phyloP scores from a whole-genome alignment of 2,329 filamentous ascomycete species.

The Fusarium sp. region DNA sequence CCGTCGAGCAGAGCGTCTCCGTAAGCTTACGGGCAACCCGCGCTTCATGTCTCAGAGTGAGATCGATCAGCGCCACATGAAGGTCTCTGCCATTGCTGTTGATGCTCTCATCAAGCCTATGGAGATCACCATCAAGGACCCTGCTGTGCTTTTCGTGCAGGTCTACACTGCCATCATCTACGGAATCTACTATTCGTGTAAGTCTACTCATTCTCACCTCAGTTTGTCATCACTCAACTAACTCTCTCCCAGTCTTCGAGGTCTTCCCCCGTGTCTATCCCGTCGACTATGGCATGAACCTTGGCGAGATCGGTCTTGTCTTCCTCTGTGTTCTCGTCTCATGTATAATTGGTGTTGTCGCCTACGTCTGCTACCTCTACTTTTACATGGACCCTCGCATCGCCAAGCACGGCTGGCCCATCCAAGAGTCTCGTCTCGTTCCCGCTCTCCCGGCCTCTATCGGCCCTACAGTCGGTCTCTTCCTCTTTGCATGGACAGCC shows the following conservation, averaged over 20 bases:
- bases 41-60: conserved; percentile 74
- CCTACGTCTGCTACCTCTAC: conserved; percentile 67
- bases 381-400: conserved; percentile 68
- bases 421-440: conserved; percentile 68
- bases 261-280: conserved; percentile 77
- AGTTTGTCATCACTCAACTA: conserved; percentile 1
- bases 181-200: conserved; percentile 71
- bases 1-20: conserved; percentile 72
- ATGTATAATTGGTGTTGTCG: conserved; percentile 65
- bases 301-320: conserved; percentile 71
- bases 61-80: conserved; percentile 72
- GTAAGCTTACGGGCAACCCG: conserved; percentile 70
- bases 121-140: conserved; percentile 73
- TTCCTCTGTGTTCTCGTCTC: conserved; percentile 74
- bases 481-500: conserved; percentile 73
- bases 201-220: conserved; percentile 9
- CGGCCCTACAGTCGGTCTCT: conserved; percentile 70
- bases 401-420: conserved; percentile 62
- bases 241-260: conserved; percentile 65
- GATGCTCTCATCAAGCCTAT: conserved; percentile 74
- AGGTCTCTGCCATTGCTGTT: conserved; percentile 61
- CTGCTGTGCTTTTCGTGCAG: conserved; percentile 73
- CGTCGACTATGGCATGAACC: conserved; percentile 71
- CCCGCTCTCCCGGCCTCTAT: conserved; percentile 69
- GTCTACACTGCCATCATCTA: conserved; percentile 74